These are phyloP conservation scores for Sporisorium exsertum DNA, from an alignment of 1,284 basidiomycete genomes.

Conservation along the genomic window DNA sequence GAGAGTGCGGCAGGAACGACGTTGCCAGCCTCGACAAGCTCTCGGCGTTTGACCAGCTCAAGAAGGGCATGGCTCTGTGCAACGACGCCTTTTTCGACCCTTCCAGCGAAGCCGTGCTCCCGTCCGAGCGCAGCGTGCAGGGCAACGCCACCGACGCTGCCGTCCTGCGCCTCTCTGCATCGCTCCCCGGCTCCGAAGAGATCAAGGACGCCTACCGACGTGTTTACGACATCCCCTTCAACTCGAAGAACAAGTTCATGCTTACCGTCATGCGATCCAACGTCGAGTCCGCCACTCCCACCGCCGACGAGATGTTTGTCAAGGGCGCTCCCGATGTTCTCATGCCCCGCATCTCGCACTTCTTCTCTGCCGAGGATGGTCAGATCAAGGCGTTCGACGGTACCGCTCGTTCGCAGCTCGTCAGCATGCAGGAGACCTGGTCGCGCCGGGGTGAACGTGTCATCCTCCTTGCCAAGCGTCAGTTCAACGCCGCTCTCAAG, in stretches of 20 bases:
- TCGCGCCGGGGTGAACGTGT: constrained; percentile 76
- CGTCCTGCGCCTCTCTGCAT: constrained; percentile 75
- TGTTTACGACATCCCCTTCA: constrained; percentile 73
- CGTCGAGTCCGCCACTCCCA: constrained; percentile 67
- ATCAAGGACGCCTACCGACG: constrained; percentile 69
- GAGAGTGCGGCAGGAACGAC: constrained; percentile 34
- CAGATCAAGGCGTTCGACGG: constrained; percentile 31
- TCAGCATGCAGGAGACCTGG: constrained; percentile 69
- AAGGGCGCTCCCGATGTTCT: constrained; percentile 66
- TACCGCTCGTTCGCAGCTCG: constrained; percentile 25
- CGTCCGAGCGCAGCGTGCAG: constrained; percentile 71
- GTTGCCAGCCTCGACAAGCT: constrained; percentile 31
- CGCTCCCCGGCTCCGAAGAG: constrained; percentile 68
- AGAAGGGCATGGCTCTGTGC: constrained; percentile 74
- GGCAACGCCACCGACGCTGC: constrained; percentile 78
- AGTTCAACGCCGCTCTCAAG: constrained; percentile 54
- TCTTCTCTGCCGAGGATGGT: constrained; percentile 30
- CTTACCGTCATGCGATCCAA: constrained; percentile 70
- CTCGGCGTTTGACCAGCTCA: constrained; percentile 45
- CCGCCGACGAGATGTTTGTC: constrained; percentile 47
- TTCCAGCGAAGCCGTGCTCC: constrained; percentile 28
- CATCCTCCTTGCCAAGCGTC: constrained; percentile 71
- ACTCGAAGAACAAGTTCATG: constrained; percentile 79
- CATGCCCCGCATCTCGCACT: constrained; percentile 69
- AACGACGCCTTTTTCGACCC: constrained; percentile 76